Percentiles rank a stretch among this genome's conserved stretches.
phyloP scores from a whole-genome alignment of 2,329 filamentous ascomycete genomes.

The Aspergillus sp. region DNA sequence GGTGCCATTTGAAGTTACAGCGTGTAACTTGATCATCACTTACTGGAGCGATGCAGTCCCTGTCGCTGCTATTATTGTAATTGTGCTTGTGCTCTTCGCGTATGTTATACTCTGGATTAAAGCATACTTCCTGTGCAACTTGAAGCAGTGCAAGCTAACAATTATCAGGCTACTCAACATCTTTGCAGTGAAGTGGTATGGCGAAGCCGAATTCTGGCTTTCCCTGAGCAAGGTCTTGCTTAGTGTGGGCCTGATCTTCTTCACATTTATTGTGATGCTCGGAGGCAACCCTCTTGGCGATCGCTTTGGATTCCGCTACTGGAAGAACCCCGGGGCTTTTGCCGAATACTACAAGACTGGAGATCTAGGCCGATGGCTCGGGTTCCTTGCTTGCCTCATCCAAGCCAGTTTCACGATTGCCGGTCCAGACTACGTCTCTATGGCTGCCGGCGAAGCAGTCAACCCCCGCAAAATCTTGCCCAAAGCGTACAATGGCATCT shows the following conservation, averaged over 20 bases:
- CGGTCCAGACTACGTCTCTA: constrained; percentile 66
- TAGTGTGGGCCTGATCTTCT: constrained; percentile 69
- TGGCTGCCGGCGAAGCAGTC: constrained; percentile 68
- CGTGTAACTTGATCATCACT: constrained; percentile 52
- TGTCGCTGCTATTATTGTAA: constrained; percentile 49
- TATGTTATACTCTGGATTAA: constrained; percentile 22
- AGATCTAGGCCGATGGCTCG: constrained; percentile 69
- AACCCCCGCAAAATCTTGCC: constrained; percentile 71
- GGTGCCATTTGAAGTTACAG: constrained; percentile 56
- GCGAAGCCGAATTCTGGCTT: constrained; percentile 74
- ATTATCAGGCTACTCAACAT: constrained; percentile 58
- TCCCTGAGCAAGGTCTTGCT: constrained; percentile 72
- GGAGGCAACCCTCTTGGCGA: constrained; percentile 76
- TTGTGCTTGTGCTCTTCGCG: constrained; percentile 49
- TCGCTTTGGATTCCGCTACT: constrained; percentile 72
- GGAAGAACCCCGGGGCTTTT: constrained; percentile 68
- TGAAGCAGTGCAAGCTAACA: neutral
- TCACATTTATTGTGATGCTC: constrained; percentile 81
- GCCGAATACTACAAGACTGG: constrained; percentile 65
- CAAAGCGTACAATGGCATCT: constrained; percentile 74
- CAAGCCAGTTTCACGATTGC: constrained; percentile 68
- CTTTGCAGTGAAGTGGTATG: constrained; percentile 72
- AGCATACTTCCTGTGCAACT: neutral
- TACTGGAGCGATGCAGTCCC: constrained; percentile 53
- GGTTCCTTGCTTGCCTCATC: constrained; percentile 75